phyloP scores from a whole-genome alignment of 768 basidiomycete genomes.

The Filobasidium floriforme region DNA sequence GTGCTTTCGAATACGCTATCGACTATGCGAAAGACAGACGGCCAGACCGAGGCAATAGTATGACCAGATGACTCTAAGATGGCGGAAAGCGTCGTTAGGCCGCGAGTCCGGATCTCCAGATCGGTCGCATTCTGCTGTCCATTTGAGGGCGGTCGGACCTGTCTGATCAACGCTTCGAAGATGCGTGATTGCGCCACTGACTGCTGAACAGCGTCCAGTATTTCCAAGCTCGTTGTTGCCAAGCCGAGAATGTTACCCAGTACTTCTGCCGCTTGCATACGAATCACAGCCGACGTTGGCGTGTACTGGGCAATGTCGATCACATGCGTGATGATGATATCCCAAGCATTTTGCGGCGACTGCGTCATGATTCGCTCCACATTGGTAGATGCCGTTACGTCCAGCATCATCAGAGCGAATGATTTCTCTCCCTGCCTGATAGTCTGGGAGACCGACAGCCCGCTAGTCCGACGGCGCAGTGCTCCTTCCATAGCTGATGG shows the following conservation, averaged over 20 bases:
- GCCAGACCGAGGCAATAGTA: slow-evolving; percentile 86
- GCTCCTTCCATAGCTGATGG: no score
- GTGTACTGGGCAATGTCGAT: slow-evolving; percentile 65
- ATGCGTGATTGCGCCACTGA: slow-evolving; percentile 70
- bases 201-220: slow-evolving; percentile 45
- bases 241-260: slow-evolving; percentile 74
- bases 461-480: slow-evolving; percentile 61
- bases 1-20: slow-evolving; percentile 70
- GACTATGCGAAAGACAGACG: slow-evolving; percentile 83
- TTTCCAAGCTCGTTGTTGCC: slow-evolving; percentile 46
- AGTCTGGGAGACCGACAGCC: slow-evolving; percentile 73
- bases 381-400: slow-evolving; percentile 66
- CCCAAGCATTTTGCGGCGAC: slow-evolving; percentile 75
- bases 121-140: slow-evolving; percentile 52
- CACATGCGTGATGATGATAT: slow-evolving; percentile 69
- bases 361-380: slow-evolving; percentile 70
- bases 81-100: slow-evolving; percentile 77
- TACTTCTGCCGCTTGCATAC: slow-evolving; percentile 78
- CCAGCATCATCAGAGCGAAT: slow-evolving; percentile 83
- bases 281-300: slow-evolving; percentile 62
- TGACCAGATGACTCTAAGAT: slow-evolving; percentile 88
- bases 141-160: slow-evolving; percentile 53
- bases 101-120: slow-evolving; percentile 73
- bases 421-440: slow-evolving; percentile 62
- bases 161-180: slow-evolving; percentile 72